These are phyloP conservation scores for Pichia sp. DNA, from an alignment of 1,139 yeast species.

Conservation along the genomic window DNA sequence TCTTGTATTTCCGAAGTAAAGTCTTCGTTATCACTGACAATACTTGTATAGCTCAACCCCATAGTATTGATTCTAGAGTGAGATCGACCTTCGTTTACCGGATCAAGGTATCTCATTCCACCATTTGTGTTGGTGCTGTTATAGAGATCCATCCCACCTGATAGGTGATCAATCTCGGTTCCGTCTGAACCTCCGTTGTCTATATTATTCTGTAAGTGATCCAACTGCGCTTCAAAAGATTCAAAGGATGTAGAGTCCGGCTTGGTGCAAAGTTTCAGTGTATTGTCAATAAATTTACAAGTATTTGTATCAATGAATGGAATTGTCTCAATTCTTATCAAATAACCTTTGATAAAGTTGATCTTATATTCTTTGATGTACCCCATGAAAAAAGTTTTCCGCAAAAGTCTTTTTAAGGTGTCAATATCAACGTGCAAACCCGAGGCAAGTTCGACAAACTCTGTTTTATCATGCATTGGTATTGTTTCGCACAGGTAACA, in stretches of 20 bases:
- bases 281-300: constrained; percentile 2
- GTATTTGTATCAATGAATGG: constrained; percentile 1
- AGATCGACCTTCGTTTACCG: too few species aligned
- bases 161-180: neutral
- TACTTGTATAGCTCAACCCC: too few species aligned
- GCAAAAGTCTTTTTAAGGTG: constrained; percentile 18
- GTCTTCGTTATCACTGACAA: too few species aligned
- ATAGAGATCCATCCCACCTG: neutral
- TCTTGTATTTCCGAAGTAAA: neutral
- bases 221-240: too few species aligned
- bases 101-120: too few species aligned
- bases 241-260: too few species aligned
- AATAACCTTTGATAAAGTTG: constrained; percentile 34
- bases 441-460: too few species aligned
- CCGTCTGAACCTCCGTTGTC: too few species aligned
- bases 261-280: too few species aligned
- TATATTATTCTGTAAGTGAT: too few species aligned
- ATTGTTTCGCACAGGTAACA: constrained; percentile 17
- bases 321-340: neutral
- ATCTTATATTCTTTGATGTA: constrained; percentile 37
- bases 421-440: constrained; percentile 8
- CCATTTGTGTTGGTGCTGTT: neutral
- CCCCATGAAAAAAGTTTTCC: too few species aligned
- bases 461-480: constrained; percentile 16
- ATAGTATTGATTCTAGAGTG: too few species aligned